Conservation (phyloP, 306 rosid genomes). For the Sicyos edulis region DNA sequence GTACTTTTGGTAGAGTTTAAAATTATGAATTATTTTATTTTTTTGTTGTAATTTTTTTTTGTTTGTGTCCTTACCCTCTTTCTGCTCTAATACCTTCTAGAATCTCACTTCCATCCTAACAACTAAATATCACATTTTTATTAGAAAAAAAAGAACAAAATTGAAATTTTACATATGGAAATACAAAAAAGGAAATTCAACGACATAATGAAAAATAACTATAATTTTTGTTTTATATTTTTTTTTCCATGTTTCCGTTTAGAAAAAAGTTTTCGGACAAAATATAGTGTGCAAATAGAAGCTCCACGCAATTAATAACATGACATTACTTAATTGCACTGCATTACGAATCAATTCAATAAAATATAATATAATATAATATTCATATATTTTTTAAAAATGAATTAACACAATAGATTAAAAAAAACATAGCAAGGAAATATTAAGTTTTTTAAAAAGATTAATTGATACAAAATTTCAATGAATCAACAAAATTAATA, state of each 20-base stretch:
- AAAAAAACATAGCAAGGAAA: background rate
- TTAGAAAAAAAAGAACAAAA: no score
- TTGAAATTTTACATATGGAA: no score
- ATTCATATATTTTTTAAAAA: background rate
- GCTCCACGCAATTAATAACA: background rate
- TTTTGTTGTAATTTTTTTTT: no score
- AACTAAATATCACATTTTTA: no score
- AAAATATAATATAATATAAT: background rate
- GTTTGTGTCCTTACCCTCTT: no score
- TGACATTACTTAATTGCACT: background rate
- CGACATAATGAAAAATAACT: background rate
- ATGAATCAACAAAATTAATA: no score
- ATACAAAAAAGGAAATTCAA: background rate
- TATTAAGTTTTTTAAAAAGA: background rate
- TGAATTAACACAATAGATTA: background rate
- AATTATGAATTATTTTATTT: no score
- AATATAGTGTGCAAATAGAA: background rate
- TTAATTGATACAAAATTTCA: no score
- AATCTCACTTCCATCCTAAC: background rate
- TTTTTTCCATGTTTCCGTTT: background rate
- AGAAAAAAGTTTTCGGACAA: background rate
- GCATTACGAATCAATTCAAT: background rate
- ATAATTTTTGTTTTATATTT: background rate
- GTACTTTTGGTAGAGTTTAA: background rate
- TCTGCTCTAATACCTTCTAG: no score